Base-by-base conservation (phyloP, 164 flowering plant genomes). In the Umbellularia californica region DNA sequence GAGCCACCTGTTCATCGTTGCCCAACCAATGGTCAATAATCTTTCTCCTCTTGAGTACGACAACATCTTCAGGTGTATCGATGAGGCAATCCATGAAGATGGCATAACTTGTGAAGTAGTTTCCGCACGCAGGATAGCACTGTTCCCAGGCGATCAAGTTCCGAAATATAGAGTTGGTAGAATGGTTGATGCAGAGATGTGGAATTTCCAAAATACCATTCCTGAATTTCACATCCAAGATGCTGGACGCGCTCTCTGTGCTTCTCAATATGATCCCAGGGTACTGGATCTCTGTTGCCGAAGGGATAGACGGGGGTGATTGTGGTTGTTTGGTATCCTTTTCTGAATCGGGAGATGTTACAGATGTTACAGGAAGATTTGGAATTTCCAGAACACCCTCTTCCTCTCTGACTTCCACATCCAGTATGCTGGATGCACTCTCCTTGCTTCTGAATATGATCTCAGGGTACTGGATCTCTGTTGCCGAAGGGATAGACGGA, bases 21-120 rank as follows among this genome's bases (percentile, higher is more conserved):
- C 72, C 52, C 55, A 69, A 24, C 5, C 52, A 19, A 27, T 69
- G 72, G 2, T 69, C 23, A 19, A 69, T n/a, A 14, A 69, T 69
- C 72, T 2, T 23, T 25, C 13, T 5, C 67, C 7, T 13, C 9
- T 27, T 10, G 28, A 64, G 67, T 19, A 64, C 15, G 10, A 13
- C 67, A 12, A 64, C 67, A 14, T 64, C 67, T 3, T 25, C 2
- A 11, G 67, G 27, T 24, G 67, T 22, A 27, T 64, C 22, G 12
- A 64, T 27, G 28, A 64, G 23, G 67, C 67, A 22, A 13, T 64
- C 67, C 67, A 64, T 64, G 33, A 64, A 64, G 67, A 64, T 22
- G 28, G 67, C 67, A 27, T 64, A 67, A 22, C 41, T 67, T 12
- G 47, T 67, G 47, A 67, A 27, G 69, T 67, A 25, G n/a, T 9